Percentiles rank a stretch among this genome's conserved stretches.
phyloP scores from a whole-genome alignment of 768 basidiomycete genomes.

The Obba rivulosa region DNA sequence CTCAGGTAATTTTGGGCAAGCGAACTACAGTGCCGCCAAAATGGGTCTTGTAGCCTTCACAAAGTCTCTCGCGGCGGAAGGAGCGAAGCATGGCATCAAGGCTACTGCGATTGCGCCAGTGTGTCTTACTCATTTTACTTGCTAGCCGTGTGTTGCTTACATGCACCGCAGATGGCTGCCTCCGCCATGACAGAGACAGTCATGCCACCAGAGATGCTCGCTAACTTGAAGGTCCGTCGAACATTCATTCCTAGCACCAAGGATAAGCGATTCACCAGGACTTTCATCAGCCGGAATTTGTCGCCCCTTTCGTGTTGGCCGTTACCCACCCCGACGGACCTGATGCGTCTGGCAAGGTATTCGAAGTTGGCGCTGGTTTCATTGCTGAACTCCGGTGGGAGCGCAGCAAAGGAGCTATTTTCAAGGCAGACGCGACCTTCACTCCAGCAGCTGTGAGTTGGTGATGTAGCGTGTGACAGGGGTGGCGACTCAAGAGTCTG shows the following conservation, averaged over 20 bases:
- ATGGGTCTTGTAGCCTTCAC: slow-evolving; percentile 93
- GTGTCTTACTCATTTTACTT: slow-evolving; percentile 24
- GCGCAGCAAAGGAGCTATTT: slow-evolving; percentile 78
- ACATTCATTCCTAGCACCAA: background rate
- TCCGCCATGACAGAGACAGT: slow-evolving; percentile 94
- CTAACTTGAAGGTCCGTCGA: slow-evolving; percentile 61
- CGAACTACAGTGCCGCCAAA: slow-evolving; percentile 97
- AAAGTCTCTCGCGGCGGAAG: slow-evolving; percentile 89
- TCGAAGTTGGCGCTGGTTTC: slow-evolving; percentile 92
- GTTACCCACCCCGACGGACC: slow-evolving; percentile 82
- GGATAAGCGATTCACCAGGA: slow-evolving; percentile 10
- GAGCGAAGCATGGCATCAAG: slow-evolving; percentile 86
- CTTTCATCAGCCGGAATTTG: slow-evolving; percentile 91
- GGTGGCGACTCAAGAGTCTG: background rate
- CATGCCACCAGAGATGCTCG: slow-evolving; percentile 92
- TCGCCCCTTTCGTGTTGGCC: slow-evolving; percentile 88
- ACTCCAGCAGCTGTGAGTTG: slow-evolving; percentile 84
- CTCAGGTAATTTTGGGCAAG: slow-evolving; percentile 90
- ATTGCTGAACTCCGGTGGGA: slow-evolving; percentile 93
- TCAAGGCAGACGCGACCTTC: slow-evolving; percentile 85
- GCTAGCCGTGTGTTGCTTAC: no score
- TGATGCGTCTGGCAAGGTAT: slow-evolving; percentile 76
- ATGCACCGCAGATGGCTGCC: slow-evolving; percentile 69
- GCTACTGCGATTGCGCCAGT: slow-evolving; percentile 88
- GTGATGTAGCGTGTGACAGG: background rate